Conservation (phyloP, 306 rosid genomes). For the Oemleria cerasiformis region DNA sequence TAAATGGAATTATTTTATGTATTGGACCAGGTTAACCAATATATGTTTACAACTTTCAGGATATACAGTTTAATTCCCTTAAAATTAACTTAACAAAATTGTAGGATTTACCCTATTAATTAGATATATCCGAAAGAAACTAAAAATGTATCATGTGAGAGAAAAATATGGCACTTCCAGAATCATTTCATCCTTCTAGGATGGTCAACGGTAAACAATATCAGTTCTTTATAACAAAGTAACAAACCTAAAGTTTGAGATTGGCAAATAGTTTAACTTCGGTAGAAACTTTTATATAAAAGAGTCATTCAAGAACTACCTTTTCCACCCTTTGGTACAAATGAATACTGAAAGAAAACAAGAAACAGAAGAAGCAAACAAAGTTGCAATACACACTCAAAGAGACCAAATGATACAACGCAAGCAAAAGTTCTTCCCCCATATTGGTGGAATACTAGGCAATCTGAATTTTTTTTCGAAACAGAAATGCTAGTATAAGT, state of each 20-base stretch:
- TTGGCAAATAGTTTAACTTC: not conserved
- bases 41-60: not conserved
- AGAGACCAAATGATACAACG: too few species aligned
- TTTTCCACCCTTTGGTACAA: not conserved
- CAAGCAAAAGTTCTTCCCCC: too few species aligned
- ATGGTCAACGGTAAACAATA: not conserved
- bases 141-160: not conserved
- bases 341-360: not conserved
- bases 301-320: not conserved
- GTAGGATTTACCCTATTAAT: not conserved
- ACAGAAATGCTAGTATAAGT: not conserved
- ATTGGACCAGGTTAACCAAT: not conserved
- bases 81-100: not conserved
- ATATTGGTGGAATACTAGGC: too few species aligned
- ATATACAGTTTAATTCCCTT: not conserved
- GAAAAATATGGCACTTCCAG: not conserved
- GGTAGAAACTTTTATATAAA: not conserved
- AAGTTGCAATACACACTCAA: not conserved
- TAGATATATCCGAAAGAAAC: not conserved
- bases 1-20: not conserved
- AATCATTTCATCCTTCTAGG: not conserved
- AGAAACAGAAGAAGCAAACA: not conserved
- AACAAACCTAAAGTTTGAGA: not conserved
- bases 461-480: too few species aligned
- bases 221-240: not conserved